Base-by-base conservation (phyloP, 345 rosid genomes). In the Murraya koenigii region DNA sequence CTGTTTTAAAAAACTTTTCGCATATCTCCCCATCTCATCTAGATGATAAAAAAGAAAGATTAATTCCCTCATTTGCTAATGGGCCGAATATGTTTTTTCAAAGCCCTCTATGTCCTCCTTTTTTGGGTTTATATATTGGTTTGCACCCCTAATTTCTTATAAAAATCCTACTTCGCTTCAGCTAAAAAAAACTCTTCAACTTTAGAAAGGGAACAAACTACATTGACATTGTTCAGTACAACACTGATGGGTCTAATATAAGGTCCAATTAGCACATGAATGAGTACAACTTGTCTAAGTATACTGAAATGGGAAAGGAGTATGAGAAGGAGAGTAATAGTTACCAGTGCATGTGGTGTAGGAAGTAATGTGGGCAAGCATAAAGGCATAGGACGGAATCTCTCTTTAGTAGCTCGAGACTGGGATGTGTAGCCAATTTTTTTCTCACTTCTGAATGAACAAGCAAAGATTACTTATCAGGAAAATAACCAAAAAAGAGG, bases 331-430 rank as follows among this genome's bases (percentile, higher is more conserved):
- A 69, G 38, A 41, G 72, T 17, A 54, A 73, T 47, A 49, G 55
- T 82, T 90, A 95, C 99, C 92, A 95, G 80, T 17, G 97, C 98
- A 91, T 95, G 99, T 2, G 99, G 94, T 71, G 93, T 82, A 60
- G 99, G 97, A 79, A 92, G 88, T 32, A 95, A 84, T 76, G 92
- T 83, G 56, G 98, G 99, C 74, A 93, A 89, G 85, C 95, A 89
- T 82, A 94, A 81, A 56, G 98, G 98, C 97, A 95, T 84, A 32
- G 99, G 98, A 77, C 97, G 93, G 74, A 92, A 95, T 86, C 96
- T 95, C 90, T 92, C 97, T 85, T 84, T 95, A 63, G 84, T 77
- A 80, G 92, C 77, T 79, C 74, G 85, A 7, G 86, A 78, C 72
- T 67, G 95, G 66, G 86, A 76, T 67, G 75, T 82, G 80, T 80